A percentile compares a stretch with the other conserved stretches of the same genome.
Evolutionary conservation across 2,329 filamentous ascomycete species (phyloP).

Genomic region (Colletotrichum cuscutae): DNA sequence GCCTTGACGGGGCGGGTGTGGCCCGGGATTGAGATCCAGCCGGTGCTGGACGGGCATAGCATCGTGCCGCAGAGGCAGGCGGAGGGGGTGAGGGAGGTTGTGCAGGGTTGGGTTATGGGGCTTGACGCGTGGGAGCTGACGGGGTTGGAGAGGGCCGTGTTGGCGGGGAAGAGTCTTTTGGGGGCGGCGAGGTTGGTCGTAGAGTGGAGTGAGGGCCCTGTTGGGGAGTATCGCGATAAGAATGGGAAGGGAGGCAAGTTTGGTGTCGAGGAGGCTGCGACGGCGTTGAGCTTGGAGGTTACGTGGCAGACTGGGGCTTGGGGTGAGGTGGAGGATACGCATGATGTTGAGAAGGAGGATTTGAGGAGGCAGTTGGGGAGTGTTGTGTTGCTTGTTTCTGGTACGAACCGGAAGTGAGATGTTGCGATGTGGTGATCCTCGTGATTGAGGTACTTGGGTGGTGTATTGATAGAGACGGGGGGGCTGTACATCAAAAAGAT

Average conservation of each 20-base stretch:
- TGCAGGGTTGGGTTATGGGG: slow-evolving; percentile 79
- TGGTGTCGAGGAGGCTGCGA: slow-evolving; percentile 84
- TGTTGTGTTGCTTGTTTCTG: slow-evolving; percentile 82
- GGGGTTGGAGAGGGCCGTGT: slow-evolving; percentile 82
- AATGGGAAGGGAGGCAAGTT: slow-evolving; percentile 58
- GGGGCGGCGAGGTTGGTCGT: slow-evolving; percentile 80
- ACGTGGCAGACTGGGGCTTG: slow-evolving; percentile 90
- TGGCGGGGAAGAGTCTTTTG: slow-evolving; percentile 89
- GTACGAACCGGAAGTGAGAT: slow-evolving; percentile 48
- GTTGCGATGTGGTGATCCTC: neutral
- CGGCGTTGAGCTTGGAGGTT: slow-evolving; percentile 84
- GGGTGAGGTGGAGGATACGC: slow-evolving; percentile 98
- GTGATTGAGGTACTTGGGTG: neutral
- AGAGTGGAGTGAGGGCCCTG: slow-evolving; percentile 83
- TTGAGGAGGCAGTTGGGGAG: slow-evolving; percentile 88
- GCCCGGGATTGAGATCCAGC: slow-evolving; percentile 82
- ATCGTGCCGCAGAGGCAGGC: slow-evolving; percentile 82
- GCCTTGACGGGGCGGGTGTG: slow-evolving; percentile 80
- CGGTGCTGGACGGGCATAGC: slow-evolving; percentile 81
- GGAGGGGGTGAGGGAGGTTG: slow-evolving; percentile 78
- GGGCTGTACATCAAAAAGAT: neutral
- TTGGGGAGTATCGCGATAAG: slow-evolving; percentile 50
- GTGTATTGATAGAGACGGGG: neutral
- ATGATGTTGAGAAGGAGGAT: slow-evolving; percentile 96
- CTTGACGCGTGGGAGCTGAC: slow-evolving; percentile 85